Percentiles rank a stretch among this genome's conserved stretches.
Conservation (phyloP, 495 filamentous ascomycete species). For the Letharia lupina region DNA sequence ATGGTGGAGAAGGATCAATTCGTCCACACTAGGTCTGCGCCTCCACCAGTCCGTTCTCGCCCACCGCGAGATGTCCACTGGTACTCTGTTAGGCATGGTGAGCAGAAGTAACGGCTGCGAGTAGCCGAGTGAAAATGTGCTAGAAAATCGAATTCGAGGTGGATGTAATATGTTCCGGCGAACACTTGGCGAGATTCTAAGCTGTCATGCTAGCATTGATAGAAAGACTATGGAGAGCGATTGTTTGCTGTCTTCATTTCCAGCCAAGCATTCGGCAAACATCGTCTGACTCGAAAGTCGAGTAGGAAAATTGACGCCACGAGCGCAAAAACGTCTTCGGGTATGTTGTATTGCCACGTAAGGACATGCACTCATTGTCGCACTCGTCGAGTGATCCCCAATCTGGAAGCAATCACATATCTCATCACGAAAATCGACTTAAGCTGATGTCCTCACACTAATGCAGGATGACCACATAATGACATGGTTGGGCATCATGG, state of each 20-base stretch:
- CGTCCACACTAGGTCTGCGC: not conserved
- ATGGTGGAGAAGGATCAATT: not conserved
- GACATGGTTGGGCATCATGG: not conserved
- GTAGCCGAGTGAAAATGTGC: not conserved
- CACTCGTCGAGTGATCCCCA: not conserved
- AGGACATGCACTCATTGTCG: not conserved
- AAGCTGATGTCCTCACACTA: not conserved
- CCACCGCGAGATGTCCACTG: not conserved
- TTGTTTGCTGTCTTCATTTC: not conserved
- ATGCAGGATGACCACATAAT: not conserved
- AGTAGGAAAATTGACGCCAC: no score
- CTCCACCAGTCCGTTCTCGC: not conserved
- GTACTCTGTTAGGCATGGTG: not conserved
- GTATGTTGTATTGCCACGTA: not conserved
- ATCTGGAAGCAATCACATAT: not conserved
- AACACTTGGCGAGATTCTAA: not conserved
- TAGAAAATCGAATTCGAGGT: not conserved
- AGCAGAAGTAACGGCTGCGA: not conserved
- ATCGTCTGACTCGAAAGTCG: not conserved
- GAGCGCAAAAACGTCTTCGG: not conserved
- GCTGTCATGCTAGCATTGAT: not conserved
- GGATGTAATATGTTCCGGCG: not conserved
- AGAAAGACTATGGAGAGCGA: not conserved
- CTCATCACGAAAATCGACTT: not conserved
- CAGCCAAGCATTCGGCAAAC: not conserved